Evolutionary conservation across 2,329 filamentous ascomycete genomes (phyloP), one percentile per base, ranked within the genome.

Genomic region (Didymella sp.): DNA sequence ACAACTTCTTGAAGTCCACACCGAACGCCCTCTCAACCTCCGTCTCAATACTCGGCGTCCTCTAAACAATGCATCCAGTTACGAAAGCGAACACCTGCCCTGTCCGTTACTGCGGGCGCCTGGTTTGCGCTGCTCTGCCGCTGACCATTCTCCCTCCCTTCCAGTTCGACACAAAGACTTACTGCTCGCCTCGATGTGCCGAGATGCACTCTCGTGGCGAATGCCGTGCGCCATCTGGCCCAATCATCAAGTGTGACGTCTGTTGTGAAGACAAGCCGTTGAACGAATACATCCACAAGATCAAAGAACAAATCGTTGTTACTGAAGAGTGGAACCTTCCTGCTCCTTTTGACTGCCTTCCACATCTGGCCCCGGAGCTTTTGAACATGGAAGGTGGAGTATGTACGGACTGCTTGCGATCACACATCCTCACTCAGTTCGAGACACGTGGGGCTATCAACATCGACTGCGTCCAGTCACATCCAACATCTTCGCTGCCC

Each of bases 351-450:
- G 49, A 25, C 41, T 52, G 50, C 15, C 33, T 52, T n/a, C 41
- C 7, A 31, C 50, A 52, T 27, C 27, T 52, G 2, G 50, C 50
- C 13, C 31, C 38, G 2, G 37, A 51, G 15, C 41, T 40, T 13
- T 19, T 40, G 12, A 15, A 38, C n/a, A 17, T 25, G 11, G 13
- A 46, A 28, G 21, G 25, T 13, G 50, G 31, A 6, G 13, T 19
- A 21, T 51, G 50, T 21, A 30, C 25, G 19, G 31, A 46, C 17
- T 52, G 50, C n/a, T 19, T 52, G 8, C 31, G 17, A 21, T 13
- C 50, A 21, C 50, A 52, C 15, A 40, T 52, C 17, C 17, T 21
- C 8, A 46, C 42, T n/a, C 50, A 46, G 19, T 19, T 52, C 17
- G 24, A 45, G 15, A 45, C 22, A 2, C 41, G 50, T 22, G 50